Conservation (phyloP, 176 grass and related monocot species). For the Eragrostis curvula region DNA sequence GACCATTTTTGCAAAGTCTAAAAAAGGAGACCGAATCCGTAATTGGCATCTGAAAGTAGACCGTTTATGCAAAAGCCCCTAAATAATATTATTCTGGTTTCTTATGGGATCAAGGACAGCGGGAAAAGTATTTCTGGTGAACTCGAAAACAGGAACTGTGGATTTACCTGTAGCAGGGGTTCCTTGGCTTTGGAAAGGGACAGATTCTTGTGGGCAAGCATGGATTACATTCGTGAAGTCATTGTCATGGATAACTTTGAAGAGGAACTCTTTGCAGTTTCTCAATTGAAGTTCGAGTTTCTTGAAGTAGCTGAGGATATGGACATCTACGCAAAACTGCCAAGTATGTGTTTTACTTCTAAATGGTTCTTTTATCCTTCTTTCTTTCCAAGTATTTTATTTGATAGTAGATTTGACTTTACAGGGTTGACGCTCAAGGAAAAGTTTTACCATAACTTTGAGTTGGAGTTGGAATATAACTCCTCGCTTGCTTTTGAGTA, state of each 20-base stretch:
- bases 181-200: slow-evolving; percentile 22
- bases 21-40: too few relatives aligned
- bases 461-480: neutral
- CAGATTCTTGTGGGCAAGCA: slow-evolving; percentile 16
- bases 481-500: slow-evolving; percentile 29
- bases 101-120: neutral
- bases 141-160: slow-evolving; percentile 5
- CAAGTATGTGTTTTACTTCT: slow-evolving; percentile 9
- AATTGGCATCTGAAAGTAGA: too few relatives aligned
- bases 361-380: neutral
- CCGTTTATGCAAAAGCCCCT: too few relatives aligned
- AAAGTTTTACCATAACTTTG: slow-evolving; percentile 9
- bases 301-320: slow-evolving; percentile 28
- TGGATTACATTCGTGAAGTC: slow-evolving; percentile 15
- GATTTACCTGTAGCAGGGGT: neutral
- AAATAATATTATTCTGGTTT: slow-evolving; percentile 6
- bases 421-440: slow-evolving; percentile 21
- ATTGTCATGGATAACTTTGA: neutral
- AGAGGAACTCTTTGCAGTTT: slow-evolving; percentile 6
- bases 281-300: slow-evolving; percentile 1
- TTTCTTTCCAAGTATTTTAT: neutral
- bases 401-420: neutral
- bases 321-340: slow-evolving; percentile 15
- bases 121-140: neutral
- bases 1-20: too few relatives aligned